phyloP scores from a whole-genome alignment of 495 filamentous ascomycete species.

The Ascodesmis nigricans region DNA sequence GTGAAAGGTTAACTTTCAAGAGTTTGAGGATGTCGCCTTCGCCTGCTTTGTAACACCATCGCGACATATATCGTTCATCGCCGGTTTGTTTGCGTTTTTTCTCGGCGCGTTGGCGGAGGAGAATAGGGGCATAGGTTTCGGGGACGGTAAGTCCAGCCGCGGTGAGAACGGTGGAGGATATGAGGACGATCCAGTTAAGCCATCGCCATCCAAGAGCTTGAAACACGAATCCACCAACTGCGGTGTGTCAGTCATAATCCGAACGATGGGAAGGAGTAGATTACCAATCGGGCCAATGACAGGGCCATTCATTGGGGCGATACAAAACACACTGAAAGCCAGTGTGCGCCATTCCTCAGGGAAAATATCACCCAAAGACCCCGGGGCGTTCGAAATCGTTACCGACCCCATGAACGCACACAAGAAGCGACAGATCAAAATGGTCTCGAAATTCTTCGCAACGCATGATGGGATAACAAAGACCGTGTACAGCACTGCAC shows the following conservation, averaged over 20 bases:
- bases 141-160: slow-evolving; percentile 32
- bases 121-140: slow-evolving; percentile 59
- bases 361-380: slow-evolving; percentile 62
- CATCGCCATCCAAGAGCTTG: slow-evolving; percentile 68
- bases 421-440: slow-evolving; percentile 52
- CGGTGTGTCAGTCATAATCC: too few species aligned
- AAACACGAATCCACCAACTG: slow-evolving; percentile 57
- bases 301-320: slow-evolving; percentile 62
- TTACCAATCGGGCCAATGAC: slow-evolving; percentile 25
- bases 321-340: slow-evolving; percentile 49
- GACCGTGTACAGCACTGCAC: slow-evolving; percentile 38
- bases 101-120: slow-evolving; percentile 47
- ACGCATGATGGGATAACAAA: slow-evolving; percentile 51
- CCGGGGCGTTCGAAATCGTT: slow-evolving; percentile 62
- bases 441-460: slow-evolving; percentile 37
- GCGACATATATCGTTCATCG: slow-evolving; percentile 32
- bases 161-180: slow-evolving; percentile 36
- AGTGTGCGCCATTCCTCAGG: slow-evolving; percentile 46
- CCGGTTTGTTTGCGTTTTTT: slow-evolving; percentile 47
- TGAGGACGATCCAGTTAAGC: slow-evolving; percentile 68
- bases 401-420: slow-evolving; percentile 56
- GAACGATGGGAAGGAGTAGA: slow-evolving; percentile 20
- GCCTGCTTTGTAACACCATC: slow-evolving; percentile 18
- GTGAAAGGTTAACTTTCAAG: slow-evolving; percentile 46
- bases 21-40: slow-evolving; percentile 26